phyloP scores from a whole-genome alignment of 2,329 filamentous ascomycete genomes.

The Fusarium annulatum region DNA sequence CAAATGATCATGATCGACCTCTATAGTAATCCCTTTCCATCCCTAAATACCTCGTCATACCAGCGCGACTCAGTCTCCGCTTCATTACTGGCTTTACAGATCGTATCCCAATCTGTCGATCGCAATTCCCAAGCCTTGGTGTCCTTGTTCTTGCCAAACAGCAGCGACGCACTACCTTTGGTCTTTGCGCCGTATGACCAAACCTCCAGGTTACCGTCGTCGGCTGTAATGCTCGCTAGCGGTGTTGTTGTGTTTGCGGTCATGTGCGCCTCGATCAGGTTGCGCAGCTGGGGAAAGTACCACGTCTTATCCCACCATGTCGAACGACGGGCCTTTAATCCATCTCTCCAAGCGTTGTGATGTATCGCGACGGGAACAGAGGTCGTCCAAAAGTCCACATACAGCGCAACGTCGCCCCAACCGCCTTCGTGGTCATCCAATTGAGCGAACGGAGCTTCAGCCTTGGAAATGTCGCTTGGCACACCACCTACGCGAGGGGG shows the following conservation, averaged over 20 bases:
- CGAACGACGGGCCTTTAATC: constrained; percentile 37
- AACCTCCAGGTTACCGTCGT: constrained; percentile 21
- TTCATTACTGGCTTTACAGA: constrained; percentile 32
- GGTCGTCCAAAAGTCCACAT: constrained; percentile 42
- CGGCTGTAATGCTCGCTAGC: constrained; percentile 26
- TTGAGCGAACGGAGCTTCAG: constrained; percentile 25
- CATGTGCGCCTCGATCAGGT: constrained; percentile 34
- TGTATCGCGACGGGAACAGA: constrained; percentile 41
- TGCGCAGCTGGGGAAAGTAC: constrained; percentile 42
- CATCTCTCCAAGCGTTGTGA: constrained; percentile 43
- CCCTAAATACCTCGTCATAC: constrained; percentile 42
- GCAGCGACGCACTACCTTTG: constrained; percentile 16
- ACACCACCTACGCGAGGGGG: constrained; percentile 40
- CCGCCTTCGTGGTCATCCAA: not conserved
- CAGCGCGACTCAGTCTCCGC: constrained; percentile 23
- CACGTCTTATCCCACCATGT: constrained; percentile 44
- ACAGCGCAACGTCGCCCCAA: constrained; percentile 41
- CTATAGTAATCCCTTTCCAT: constrained; percentile 34
- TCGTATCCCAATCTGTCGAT: constrained; percentile 35
- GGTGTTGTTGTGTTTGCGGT: constrained; percentile 25
- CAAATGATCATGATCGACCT: constrained; percentile 13
- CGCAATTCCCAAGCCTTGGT: constrained; percentile 34
- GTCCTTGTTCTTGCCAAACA: constrained; percentile 39
- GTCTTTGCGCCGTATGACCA: constrained; percentile 26
- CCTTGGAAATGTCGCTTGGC: constrained; percentile 36